These are phyloP conservation scores for Geranium rotundifolium DNA, from an alignment of 345 rosid species.

Conservation along the genomic window DNA sequence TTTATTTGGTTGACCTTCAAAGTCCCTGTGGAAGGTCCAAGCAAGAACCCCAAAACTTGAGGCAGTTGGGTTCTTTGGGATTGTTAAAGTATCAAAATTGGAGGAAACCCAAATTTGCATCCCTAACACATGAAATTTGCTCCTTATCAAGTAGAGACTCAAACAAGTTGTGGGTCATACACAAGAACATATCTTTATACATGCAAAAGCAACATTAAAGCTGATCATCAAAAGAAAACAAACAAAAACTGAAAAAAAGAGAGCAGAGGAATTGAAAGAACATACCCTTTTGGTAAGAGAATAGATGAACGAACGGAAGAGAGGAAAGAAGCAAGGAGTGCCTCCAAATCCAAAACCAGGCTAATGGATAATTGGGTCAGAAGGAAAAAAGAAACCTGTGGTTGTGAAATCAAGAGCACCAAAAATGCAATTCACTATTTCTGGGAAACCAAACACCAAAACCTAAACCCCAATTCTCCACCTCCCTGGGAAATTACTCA, in stretches of 20 bases:
- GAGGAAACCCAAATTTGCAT: too few relatives aligned
- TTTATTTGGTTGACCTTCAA: not conserved
- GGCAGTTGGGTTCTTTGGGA: not conserved
- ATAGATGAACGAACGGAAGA: not conserved
- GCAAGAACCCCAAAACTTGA: not conserved
- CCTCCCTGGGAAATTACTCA: too few relatives aligned
- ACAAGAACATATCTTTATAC: not conserved
- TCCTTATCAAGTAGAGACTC: not conserved
- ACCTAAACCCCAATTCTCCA: too few relatives aligned
- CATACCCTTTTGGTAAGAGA: not conserved
- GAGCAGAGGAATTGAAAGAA: not conserved
- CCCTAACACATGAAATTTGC: not conserved
- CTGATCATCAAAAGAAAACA: not conserved
- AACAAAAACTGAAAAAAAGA: too few relatives aligned
- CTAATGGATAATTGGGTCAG: not conserved
- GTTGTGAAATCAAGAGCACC: not conserved
- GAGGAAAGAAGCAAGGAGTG: not conserved
- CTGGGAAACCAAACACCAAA: not conserved
- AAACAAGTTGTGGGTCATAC: not conserved
- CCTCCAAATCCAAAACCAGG: not conserved
- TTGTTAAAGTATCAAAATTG: too few relatives aligned
- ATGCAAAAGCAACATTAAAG: not conserved
- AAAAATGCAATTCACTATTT: not conserved
- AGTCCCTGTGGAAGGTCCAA: not conserved
- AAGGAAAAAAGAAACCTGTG: too few relatives aligned